Evolutionary conservation across 2,329 filamentous ascomycete species (phyloP).

Genomic region (Penicillium sclerotiorum): DNA sequence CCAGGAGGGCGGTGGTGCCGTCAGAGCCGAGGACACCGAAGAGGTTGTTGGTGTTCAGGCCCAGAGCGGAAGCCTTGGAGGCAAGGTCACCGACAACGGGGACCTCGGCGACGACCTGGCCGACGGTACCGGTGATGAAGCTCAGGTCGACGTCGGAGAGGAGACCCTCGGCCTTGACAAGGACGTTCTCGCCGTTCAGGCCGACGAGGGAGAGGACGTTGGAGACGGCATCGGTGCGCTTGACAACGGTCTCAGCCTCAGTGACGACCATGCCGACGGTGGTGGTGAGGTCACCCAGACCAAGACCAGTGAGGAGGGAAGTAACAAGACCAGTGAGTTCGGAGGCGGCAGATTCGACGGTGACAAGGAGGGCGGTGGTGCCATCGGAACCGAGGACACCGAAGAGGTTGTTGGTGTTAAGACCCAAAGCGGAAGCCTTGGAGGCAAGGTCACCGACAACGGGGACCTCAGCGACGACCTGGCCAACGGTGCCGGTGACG

Average conservation of each 20-base stretch:
- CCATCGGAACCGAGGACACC: constrained; percentile 17
- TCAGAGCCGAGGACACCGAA: constrained; percentile 18
- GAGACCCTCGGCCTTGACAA: constrained; percentile 15
- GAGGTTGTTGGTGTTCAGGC: constrained; percentile 17
- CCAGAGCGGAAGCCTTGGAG: constrained; percentile 13
- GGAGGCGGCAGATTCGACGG: constrained; percentile 18
- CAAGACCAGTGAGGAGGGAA: constrained; percentile 11
- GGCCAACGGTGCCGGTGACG: constrained; percentile 21
- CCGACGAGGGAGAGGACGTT: constrained; percentile 18
- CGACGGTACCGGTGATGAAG: constrained; percentile 19
- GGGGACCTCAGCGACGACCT: constrained; percentile 15
- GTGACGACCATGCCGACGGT: constrained; percentile 22
- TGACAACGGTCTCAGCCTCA: background rate
- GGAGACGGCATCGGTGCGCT: constrained; percentile 10
- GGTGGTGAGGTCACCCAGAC: constrained; percentile 13
- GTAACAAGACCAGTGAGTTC: too few relatives aligned
- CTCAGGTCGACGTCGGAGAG: constrained; percentile 18
- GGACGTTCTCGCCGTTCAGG: constrained; percentile 14
- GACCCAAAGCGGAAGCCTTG: constrained; percentile 14
- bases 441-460: constrained; percentile 12
- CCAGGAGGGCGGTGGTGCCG: constrained; percentile 17
- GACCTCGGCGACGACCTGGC: constrained; percentile 15
- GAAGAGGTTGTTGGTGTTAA: constrained; percentile 18
- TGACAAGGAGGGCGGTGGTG: constrained; percentile 19
- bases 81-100: constrained; percentile 13